Conservation (phyloP, 352 stramenopile species). For the Globisporangium echinulatum region DNA sequence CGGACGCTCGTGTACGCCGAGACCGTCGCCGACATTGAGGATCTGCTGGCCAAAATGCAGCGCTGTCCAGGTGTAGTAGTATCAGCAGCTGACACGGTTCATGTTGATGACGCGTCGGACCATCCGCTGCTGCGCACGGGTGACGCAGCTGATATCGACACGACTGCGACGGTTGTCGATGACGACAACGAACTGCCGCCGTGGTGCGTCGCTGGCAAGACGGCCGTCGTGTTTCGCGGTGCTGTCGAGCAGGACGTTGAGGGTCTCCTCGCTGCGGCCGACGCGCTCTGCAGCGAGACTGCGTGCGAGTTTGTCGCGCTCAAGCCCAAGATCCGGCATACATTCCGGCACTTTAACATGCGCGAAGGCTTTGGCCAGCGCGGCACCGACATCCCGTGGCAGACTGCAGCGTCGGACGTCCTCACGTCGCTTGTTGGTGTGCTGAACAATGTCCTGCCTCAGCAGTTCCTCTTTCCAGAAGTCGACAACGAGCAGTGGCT, state of each 20-base stretch:
- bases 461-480: constrained; percentile 33
- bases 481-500: constrained; percentile 20
- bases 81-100: background rate
- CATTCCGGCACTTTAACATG: constrained; percentile 59
- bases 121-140: background rate
- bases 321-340: constrained; percentile 46
- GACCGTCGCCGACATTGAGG: constrained; percentile 32
- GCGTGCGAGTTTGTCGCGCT: constrained; percentile 45
- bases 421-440: constrained; percentile 44
- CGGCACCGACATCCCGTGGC: constrained; percentile 29
- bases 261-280: constrained; percentile 28
- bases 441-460: constrained; percentile 44
- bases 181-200: constrained; percentile 6
- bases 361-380: constrained; percentile 42
- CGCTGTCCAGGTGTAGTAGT: constrained; percentile 9
- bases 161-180: background rate
- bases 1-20: constrained; percentile 50
- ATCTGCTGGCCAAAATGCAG: constrained; percentile 32
- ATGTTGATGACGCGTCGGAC: background rate
- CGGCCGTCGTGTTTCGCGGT: constrained; percentile 46
- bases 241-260: constrained; percentile 38
- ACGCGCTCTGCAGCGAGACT: constrained; percentile 33
- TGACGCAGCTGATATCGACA: background rate
- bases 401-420: constrained; percentile 41
- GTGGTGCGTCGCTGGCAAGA: constrained; percentile 39